These are phyloP conservation scores for Globisporangium middletonii DNA, from an alignment of 352 stramenopile species.

Conservation along the genomic window DNA sequence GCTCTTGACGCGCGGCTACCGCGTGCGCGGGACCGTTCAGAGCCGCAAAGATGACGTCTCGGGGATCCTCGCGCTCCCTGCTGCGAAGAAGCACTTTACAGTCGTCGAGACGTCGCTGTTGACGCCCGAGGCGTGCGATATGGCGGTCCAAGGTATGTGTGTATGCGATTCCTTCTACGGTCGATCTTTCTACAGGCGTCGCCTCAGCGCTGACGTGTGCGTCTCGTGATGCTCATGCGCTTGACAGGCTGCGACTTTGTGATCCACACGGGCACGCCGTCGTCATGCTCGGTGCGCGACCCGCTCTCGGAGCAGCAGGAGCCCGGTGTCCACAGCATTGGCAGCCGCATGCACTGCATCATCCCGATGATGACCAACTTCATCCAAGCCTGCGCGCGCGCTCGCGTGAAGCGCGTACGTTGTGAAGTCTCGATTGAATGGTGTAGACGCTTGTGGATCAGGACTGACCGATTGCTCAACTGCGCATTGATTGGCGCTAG, in stretches of 20 bases:
- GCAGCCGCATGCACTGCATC: conserved; percentile 88
- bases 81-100: conserved; percentile 74
- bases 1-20: conserved; percentile 69
- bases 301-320: conserved; percentile 81
- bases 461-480: not conserved
- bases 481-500: conserved; percentile 3
- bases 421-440: conserved; percentile 5
- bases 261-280: conserved; percentile 84
- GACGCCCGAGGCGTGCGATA: conserved; percentile 81
- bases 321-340: conserved; percentile 83
- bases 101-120: conserved; percentile 85
- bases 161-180: conserved; percentile 3
- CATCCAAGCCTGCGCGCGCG: conserved; percentile 78
- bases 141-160: conserved; percentile 63
- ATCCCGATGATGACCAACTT: conserved; percentile 92
- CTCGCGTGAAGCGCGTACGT: conserved; percentile 58
- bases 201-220: not conserved
- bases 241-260: conserved; percentile 72
- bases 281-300: conserved; percentile 82
- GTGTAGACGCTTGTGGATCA: not conserved
- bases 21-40: conserved; percentile 80
- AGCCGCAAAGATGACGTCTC: conserved; percentile 84
- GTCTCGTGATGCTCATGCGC: no score
- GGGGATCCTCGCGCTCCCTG: conserved; percentile 59
- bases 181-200: conserved; percentile 1